phyloP scores from a whole-genome alignment of 208 protist species.

The Strigomonas galati region DNA sequence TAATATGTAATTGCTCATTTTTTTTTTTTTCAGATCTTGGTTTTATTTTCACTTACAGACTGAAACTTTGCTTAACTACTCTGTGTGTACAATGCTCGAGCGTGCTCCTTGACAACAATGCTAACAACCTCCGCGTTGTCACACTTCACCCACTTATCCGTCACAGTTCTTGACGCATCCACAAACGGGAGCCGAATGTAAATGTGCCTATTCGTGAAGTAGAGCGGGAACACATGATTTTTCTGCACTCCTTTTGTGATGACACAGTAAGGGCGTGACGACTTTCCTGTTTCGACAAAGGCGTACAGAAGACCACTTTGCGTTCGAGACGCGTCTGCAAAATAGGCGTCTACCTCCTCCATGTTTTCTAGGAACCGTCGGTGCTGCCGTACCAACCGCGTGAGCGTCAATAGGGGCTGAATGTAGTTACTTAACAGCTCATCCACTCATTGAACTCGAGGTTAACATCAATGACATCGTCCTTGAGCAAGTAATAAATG shows the following conservation, averaged over 20 bases:
- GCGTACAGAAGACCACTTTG: conserved; percentile 57
- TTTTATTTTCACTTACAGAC: too few relatives aligned
- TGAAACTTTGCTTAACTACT: too few relatives aligned
- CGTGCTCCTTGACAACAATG: conserved; percentile 71
- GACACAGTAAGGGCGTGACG: conserved; percentile 58
- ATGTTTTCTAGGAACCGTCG: conserved; percentile 58
- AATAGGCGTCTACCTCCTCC: conserved; percentile 45
- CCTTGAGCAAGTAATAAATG: conserved; percentile 68
- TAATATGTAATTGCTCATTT: too few relatives aligned
- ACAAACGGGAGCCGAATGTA: conserved; percentile 70
- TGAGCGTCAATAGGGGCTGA: conserved; percentile 47
- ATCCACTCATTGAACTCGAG: conserved; percentile 77
- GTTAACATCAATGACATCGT: conserved; percentile 36
- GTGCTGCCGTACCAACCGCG: conserved; percentile 49
- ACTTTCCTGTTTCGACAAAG: conserved; percentile 61
- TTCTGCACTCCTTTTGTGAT: conserved; percentile 41
- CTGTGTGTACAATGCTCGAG: conserved; percentile 8
- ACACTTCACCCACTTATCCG: conserved; percentile 66
- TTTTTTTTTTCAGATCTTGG: too few relatives aligned
- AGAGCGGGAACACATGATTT: conserved; percentile 64
- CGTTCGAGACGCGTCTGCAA: conserved; percentile 47
- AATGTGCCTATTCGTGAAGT: conserved; percentile 64
- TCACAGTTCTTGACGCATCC: conserved; percentile 16
- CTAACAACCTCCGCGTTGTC: conserved; percentile 78
- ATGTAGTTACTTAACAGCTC: conserved; percentile 74